Base-by-base conservation (phyloP, 1,284 basidiomycete species). In the Ceratobasidium sp. region DNA sequence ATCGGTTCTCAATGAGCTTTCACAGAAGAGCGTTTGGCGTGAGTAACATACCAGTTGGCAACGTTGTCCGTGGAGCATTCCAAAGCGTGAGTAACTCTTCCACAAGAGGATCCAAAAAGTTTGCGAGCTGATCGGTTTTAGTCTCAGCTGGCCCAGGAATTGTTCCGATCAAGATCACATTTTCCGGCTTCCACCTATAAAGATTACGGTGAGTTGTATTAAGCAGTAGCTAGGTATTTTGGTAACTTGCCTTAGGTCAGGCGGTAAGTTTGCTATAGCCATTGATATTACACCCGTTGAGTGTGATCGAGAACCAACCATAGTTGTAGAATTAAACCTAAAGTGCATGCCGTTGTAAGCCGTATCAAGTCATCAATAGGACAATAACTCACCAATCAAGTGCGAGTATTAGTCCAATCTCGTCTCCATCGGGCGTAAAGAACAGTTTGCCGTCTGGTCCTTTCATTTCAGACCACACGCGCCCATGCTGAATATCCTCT, bases 401-500 rank as follows among this genome's bases (percentile, higher is more conserved):
- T 51, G 58, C 44, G 26, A 75, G 44, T 23, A 75, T 75, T 20
- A 75, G 46, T 20, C 72, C 72, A 53, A 75, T 75, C 18, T 75
- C 44, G 28, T 75, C 58, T 44, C 49, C 56, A 28, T 69, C 67
- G 18, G 67, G 33, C 26, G 46, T 75, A 39, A 63, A 63, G 60
- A 75, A 75, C 23, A 33, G 44, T 33, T 64, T 39, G 20, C 44
- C 60, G 28, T 75, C 72, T 20, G 28, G 46, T 10, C 58, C 60
- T 28, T 51, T 49, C 28, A 75, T 28, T 15, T 75, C 58, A n/a
- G 26, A 55, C 72, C 72, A 75, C 42, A 64, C 23, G 56, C 60
- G 44, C n/a, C 72, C 72, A 75, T 75, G 58, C n/a, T 75, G 72
- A 49, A 75, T 75, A 51, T 75, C 72, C 49, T 75, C 72, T 33